Conservation (phyloP, 345 rosid species). For the Stellera chamaejasme region DNA sequence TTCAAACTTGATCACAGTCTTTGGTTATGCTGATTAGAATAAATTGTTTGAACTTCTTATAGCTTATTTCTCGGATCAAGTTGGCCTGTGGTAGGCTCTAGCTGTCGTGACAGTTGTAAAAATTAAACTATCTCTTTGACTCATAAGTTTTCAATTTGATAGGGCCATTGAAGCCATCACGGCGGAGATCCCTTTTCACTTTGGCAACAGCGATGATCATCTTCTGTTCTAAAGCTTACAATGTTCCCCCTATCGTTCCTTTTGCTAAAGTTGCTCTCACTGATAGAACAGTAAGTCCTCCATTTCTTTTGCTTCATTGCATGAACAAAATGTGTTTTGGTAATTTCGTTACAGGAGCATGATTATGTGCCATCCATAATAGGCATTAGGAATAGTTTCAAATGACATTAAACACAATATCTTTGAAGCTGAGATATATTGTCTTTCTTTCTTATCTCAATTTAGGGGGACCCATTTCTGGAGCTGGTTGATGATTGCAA, state of each 20-base stretch:
- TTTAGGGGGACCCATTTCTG: conserved; percentile 58
- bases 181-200: conserved; percentile 51
- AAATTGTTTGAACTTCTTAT: too few relatives aligned
- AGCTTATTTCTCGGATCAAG: too few relatives aligned
- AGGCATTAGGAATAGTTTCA: too few relatives aligned
- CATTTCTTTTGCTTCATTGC: background rate
- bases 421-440: background rate
- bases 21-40: too few relatives aligned
- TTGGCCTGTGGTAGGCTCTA: background rate
- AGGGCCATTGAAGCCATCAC: conserved; percentile 61
- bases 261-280: conserved; percentile 46
- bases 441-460: too few relatives aligned
- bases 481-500: conserved; percentile 44
- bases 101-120: background rate
- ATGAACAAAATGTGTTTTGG: background rate
- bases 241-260: conserved; percentile 40
- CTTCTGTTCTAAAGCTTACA: conserved; percentile 54
- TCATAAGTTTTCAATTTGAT: conserved; percentile 16
- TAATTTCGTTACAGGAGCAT: background rate
- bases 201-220: conserved; percentile 57
- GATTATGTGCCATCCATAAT: background rate
- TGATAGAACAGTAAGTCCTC: conserved; percentile 36
- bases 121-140: conserved; percentile 7
- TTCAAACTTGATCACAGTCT: too few relatives aligned
- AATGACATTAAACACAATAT: background rate